A percentile compares a stretch with the other conserved stretches of the same genome.
These are phyloP conservation scores for Aspergillus melleus DNA, from an alignment of 2,329 filamentous ascomycete genomes.

Conservation along the genomic window DNA sequence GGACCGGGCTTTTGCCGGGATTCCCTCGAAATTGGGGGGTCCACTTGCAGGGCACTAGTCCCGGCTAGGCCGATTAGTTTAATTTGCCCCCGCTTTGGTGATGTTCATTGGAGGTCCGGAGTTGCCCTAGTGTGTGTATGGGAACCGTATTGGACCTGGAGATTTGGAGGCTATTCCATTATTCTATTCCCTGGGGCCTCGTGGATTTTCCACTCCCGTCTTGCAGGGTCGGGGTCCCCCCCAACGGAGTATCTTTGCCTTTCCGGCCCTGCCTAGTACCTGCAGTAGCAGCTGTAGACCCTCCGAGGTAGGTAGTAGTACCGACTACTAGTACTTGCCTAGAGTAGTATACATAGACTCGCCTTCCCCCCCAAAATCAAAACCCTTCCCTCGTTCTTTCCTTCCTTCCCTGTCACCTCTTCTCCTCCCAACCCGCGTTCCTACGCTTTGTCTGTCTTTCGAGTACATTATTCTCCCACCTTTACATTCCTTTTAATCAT, in stretches of 20 bases:
- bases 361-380: neutral
- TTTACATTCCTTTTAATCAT: neutral
- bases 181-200: neutral
- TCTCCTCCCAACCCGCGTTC: neutral
- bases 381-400: neutral
- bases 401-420: neutral
- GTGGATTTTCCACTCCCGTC: neutral
- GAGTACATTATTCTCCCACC: neutral
- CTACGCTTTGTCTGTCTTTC: neutral
- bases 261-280: neutral
- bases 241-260: neutral
- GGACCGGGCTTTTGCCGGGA: conserved; percentile 10
- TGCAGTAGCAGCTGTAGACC: neutral
- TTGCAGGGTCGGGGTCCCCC: too few relatives aligned
- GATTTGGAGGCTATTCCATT: too few relatives aligned
- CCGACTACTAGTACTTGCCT: neutral
- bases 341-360: neutral
- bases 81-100: conserved; percentile 6
- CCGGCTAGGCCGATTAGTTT: conserved; percentile 1
- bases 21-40: conserved; percentile 6
- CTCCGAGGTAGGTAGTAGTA: neutral
- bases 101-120: neutral
- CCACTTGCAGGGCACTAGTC: conserved; percentile 1
- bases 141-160: neutral
- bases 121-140: neutral